Evolutionary conservation across 225 moss, liverwort and hornwort genomes (phyloP), one percentile per base, ranked within the genome.

Genomic region (Marchantia paleacea): DNA sequence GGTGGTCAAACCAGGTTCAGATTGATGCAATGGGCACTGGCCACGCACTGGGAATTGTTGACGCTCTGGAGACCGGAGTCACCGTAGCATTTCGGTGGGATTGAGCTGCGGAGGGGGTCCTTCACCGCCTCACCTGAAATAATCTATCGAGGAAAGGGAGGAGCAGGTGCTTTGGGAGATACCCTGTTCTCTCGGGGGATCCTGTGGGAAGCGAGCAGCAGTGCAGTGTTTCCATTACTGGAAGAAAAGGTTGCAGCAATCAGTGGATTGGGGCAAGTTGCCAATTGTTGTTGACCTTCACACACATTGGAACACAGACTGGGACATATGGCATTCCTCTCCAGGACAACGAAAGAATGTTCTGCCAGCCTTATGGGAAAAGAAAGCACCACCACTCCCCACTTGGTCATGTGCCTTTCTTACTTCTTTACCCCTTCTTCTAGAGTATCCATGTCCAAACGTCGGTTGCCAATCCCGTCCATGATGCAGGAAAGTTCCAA

Each of bases 371-470:
- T 63, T 63, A 63, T 63, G 18, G 22, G 16, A 19, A n/a, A 63
- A 63, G 7, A 63, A 63, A 20, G 16, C 63, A 63, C n/a, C 63
- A 63, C 63, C 55, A 55, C 55, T 18, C 22, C 24, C 63, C 15
- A 19, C 9, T 63, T 19, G 18, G 63, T 63, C 63, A 63, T 63
- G 63, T 63, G 63, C 7, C n/a, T 63, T 63, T 63, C 24, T 20
- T n/a, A 24, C 7, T 63, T 20, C 63, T 20, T 63, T 63, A 39
- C 39, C 7, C 63, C 18, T 20, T 63, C 63, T 63, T 63, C 63
- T 63, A 63, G 63, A 63, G 63, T 63, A 63, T 63, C 63, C 63
- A 63, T 63, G 63, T 20, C 24, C 63, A 63, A 63, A 63, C 15
- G 63, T 63, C 22, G 8, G 22, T 63, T 63, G 63, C 63, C 63